Base-by-base conservation (phyloP, 495 filamentous ascomycete genomes). In the Aspergillus conjunctus region DNA sequence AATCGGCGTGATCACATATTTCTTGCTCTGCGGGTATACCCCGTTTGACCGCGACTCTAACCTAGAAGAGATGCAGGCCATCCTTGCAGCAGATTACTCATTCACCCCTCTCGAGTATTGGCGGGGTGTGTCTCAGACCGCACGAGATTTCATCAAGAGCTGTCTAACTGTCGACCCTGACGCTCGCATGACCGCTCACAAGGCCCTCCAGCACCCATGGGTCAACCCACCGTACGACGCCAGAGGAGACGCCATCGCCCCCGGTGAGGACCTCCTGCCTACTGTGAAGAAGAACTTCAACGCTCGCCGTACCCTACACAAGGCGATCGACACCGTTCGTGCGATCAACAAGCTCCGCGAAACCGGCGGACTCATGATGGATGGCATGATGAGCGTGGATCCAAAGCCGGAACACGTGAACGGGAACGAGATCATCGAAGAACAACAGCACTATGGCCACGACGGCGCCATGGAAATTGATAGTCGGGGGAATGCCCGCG, bases 281-380 rank as follows among this genome's bases (percentile, higher is more conserved):
- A 90, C 87, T 3, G 90, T 98, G 62, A 95, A 95, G 85, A 97
- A 97, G 87, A 98, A 98, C 77, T 98, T 98, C 81, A 98, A 98
- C 66, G 94, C 94, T 8, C 82, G 93, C 31, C 82, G 92, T 58
- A 98, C 93, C 9, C 81, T 98, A 54, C 94, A 98, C 74, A 92
- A 93, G 12, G 94, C 94, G 30, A 98, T 98, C 72, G 94, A 98
- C 73, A 97, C 95, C 0, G 92, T 98, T 48, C 84, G 95, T n/a
- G 94, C 94, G 0, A 97, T 98, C 71, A 97, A 97, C 71, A 97
- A 98, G 77, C 75, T 98, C 45, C 81, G 93, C 52, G 94, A 96
- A 64, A 92, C 89, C 14, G 88, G 91, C 49, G 83, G 84, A 1
- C 80, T 85, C 15, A 85, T 91, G 71, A 96, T 96, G 92, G 92